Conservation (phyloP, 169 alveolate genomes). For the Blepharisma undulans region DNA sequence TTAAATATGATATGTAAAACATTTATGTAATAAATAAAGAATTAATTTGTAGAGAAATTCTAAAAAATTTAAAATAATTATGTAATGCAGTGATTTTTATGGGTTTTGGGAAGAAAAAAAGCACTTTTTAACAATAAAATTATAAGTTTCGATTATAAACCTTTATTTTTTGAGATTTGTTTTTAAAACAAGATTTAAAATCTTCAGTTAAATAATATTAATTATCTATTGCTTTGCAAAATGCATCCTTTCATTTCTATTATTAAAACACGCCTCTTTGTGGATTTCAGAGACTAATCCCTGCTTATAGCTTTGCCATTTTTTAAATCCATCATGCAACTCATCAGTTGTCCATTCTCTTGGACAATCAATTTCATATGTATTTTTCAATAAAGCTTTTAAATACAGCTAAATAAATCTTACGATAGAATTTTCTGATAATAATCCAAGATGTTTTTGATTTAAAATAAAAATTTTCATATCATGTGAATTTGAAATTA, state of each 20-base stretch:
- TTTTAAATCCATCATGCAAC: background rate
- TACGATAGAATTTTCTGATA: background rate
- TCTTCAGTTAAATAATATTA: background rate
- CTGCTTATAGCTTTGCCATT: background rate
- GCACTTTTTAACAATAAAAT: background rate
- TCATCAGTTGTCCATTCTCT: background rate
- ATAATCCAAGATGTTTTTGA: background rate
- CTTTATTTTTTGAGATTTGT: background rate
- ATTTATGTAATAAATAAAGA: background rate
- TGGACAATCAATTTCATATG: slow-evolving; percentile 35
- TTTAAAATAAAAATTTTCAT: slow-evolving; percentile 13
- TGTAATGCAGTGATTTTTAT: background rate
- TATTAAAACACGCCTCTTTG: background rate
- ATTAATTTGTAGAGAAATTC: background rate
- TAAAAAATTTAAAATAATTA: too few species aligned
- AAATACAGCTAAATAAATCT: background rate
- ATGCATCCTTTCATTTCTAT: background rate
- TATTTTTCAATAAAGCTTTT: background rate
- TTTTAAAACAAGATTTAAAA: too few species aligned
- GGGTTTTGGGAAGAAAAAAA: background rate
- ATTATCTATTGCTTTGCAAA: background rate
- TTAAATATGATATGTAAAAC: background rate
- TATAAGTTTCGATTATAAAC: background rate
- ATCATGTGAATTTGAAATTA: background rate
- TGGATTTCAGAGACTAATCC: background rate